Evolutionary conservation across 306 rosid genomes (phyloP), one percentile per base, ranked within the genome.

Genomic region (Prunus mume): DNA sequence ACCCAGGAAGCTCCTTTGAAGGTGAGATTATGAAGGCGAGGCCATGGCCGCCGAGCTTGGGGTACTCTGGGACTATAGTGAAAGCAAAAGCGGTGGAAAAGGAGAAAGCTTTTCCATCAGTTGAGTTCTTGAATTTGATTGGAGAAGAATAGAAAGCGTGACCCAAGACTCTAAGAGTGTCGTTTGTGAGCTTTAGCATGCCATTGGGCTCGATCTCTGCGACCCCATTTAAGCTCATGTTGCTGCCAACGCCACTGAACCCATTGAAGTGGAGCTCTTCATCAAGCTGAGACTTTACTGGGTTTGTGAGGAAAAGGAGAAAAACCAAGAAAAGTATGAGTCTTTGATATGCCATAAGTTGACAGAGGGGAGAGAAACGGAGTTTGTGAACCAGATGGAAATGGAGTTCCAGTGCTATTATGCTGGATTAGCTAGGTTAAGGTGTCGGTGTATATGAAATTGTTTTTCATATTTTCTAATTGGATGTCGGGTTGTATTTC

Each of bases 151-250:
- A 73, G 63, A 73, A 73, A 18, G 77, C 71, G 18, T 78, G 81
- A 27, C 81, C 76, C 9, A 78, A 63, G 45, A 77, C 75, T 15
- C 75, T 34, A 19, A 2, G 52, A 14, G 81, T 27, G 69, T 68
- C 52, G 69, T 69, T 77, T 46, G 81, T 78, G 51, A 78, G 81
- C 75, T 19, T 69, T 30, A 89, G 67, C 69, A 74, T 14, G 30
- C 88, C 90, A 9, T 76, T 76, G 8, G 55, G 49, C 13, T 77
- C 24, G 46, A 89, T 65, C 65, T 50, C 60, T 30, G 89, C 85
- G 27, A 56, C 74, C 1, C 91, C 88, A 52, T 75, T 82, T 60
- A 89, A 68, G 73, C 41, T 75, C 67, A 87, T 55, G 85, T 83
- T 84, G 64, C 61, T 67, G 76, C 56, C 32, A 7, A 43, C 71